These are phyloP conservation scores for Metroxylon sagu DNA, from an alignment of 176 grass and related monocot genomes.

Conservation along the genomic window DNA sequence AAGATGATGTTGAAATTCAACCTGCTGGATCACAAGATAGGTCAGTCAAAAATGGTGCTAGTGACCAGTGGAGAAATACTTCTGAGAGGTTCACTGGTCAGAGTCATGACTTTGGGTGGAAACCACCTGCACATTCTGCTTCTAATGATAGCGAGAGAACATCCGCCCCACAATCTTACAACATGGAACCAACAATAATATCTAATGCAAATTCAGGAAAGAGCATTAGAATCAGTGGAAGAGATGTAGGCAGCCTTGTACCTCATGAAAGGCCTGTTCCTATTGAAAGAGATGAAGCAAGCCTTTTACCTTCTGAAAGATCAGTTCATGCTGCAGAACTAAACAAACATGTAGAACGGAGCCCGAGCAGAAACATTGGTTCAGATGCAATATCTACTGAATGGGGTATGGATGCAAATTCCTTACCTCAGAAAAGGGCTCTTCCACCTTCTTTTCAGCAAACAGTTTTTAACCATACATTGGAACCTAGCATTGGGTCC, in stretches of 20 bases:
- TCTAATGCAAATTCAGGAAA: no score
- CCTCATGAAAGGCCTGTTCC: not conserved
- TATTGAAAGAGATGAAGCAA: not conserved
- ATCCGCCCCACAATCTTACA: no score
- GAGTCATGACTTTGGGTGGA: no score
- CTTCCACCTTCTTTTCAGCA: slow-evolving; percentile 40
- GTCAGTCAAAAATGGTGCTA: not conserved
- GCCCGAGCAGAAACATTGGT: not conserved
- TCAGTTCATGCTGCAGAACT: not conserved
- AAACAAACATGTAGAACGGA: no score
- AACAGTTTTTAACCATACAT: not conserved
- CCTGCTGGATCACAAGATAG: not conserved
- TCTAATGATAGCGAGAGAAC: no score
- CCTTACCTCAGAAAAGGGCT: slow-evolving; percentile 18
- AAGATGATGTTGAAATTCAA: not conserved
- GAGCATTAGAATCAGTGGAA: no score
- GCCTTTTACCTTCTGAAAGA: not conserved
- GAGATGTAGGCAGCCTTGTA: no score
- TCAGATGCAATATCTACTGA: not conserved
- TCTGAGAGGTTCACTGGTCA: not conserved
- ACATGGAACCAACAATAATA: no score
- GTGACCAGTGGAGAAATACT: not conserved
- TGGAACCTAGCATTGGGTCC: slow-evolving; percentile 21
- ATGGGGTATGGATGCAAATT: not conserved
- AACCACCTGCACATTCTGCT: no score